Evolutionary conservation across 23 red algal genomes (phyloP).

Genomic region (Gracilariopsis chorda): DNA sequence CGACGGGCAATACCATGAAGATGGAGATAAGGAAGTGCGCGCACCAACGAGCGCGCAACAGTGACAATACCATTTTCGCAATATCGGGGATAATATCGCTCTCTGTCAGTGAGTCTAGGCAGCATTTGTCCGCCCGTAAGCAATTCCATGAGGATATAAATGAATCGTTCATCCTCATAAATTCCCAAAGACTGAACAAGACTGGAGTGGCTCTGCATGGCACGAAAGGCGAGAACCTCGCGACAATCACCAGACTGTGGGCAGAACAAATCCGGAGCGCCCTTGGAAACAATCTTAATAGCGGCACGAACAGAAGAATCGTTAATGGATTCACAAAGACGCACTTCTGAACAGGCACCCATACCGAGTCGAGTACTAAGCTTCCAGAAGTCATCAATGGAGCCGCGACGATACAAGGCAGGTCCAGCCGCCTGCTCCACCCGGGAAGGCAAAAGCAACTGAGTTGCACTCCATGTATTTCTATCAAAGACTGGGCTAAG

Average conservation of each 20-base stretch:
- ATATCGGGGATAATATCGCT: constrained; percentile 65
- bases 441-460: not conserved
- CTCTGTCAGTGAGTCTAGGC: constrained; percentile 41
- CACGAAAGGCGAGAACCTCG: constrained; percentile 46
- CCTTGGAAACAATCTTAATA: constrained; percentile 66
- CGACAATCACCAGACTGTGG: constrained; percentile 47
- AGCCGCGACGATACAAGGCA: constrained; percentile 19
- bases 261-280: constrained; percentile 65
- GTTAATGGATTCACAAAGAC: constrained; percentile 20
- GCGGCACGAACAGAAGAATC: constrained; percentile 3
- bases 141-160: constrained; percentile 78
- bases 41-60: constrained; percentile 43
- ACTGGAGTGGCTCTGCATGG: constrained; percentile 27
- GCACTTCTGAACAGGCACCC: constrained; percentile 68
- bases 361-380: constrained; percentile 35
- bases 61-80: constrained; percentile 79
- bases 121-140: constrained; percentile 70
- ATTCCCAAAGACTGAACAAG: constrained; percentile 47
- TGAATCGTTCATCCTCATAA: constrained; percentile 77
- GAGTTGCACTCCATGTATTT: not conserved
- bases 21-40: constrained; percentile 65
- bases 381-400: constrained; percentile 15
- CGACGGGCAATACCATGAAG: constrained; percentile 70
- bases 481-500: not conserved
- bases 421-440: constrained; percentile 48